A percentile compares a stretch with the other conserved stretches of the same genome.
Conservation (phyloP, 192 early-diverging fungal species). For the Coemansia sp. region DNA sequence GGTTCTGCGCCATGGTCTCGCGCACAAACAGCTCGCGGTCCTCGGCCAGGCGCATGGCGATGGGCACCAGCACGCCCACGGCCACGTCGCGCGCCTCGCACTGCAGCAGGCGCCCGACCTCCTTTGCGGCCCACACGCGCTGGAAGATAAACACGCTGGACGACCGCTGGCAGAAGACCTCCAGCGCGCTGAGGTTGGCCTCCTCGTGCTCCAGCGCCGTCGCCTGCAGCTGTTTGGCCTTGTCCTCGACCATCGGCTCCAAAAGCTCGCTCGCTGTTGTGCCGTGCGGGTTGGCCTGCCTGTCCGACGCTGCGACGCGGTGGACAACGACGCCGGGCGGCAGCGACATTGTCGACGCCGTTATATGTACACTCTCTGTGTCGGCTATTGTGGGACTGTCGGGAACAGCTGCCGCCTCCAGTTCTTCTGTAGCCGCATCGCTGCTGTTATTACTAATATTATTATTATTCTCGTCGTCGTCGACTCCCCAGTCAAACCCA, state of each 20-base stretch:
- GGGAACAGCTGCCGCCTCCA: background rate
- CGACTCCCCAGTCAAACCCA: conserved; percentile 46
- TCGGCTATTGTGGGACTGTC: background rate
- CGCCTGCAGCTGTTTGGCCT: conserved; percentile 44
- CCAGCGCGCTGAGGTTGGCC: conserved; percentile 48
- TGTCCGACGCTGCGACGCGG: conserved; percentile 45
- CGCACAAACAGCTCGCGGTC: conserved; percentile 57
- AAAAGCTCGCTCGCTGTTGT: conserved; percentile 40
- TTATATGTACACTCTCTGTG: background rate
- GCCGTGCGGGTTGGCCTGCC: conserved; percentile 43
- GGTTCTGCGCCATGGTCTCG: conserved; percentile 55
- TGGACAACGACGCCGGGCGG: conserved; percentile 40
- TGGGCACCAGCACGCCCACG: conserved; percentile 44
- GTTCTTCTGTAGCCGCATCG: background rate
- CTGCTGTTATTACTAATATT: background rate
- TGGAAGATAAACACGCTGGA: conserved; percentile 52
- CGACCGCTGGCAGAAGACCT: conserved; percentile 49
- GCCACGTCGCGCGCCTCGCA: conserved; percentile 15
- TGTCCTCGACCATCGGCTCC: conserved; percentile 50
- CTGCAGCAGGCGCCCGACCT: conserved; percentile 31
- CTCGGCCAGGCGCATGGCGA: conserved; percentile 51
- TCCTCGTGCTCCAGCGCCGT: conserved; percentile 43
- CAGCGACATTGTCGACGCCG: conserved; percentile 1
- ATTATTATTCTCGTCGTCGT: conserved; percentile 1
- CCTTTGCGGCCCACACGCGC: conserved; percentile 57